A percentile compares a stretch with the other conserved stretches of the same genome.
These are phyloP conservation scores for Raffaelea deltoideospora DNA, from an alignment of 2,329 filamentous ascomycete species.

Conservation along the genomic window DNA sequence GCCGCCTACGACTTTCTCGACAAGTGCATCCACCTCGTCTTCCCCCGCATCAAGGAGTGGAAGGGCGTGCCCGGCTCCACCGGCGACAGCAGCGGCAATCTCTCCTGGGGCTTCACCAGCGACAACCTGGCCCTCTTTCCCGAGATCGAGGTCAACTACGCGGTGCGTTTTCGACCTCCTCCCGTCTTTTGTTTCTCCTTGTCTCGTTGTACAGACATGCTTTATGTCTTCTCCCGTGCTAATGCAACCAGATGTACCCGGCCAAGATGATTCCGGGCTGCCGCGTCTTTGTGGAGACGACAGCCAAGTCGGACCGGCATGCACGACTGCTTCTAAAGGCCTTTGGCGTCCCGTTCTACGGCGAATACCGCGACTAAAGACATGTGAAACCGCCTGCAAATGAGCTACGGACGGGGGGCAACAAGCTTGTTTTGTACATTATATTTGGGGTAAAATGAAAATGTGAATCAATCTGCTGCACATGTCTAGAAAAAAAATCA, in stretches of 20 bases:
- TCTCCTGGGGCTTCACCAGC: slow-evolving; percentile 64
- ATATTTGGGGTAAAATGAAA: slow-evolving; percentile 1
- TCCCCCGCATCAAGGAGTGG: slow-evolving; percentile 96
- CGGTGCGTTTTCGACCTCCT: slow-evolving; percentile 43
- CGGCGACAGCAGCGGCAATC: slow-evolving; percentile 78
- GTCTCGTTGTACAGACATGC: no score
- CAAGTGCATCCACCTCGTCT: slow-evolving; percentile 76
- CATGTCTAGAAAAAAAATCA: no score
- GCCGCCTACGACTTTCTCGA: slow-evolving; percentile 81
- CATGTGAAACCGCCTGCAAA: no score
- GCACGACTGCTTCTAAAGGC: slow-evolving; percentile 60
- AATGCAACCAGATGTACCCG: slow-evolving; percentile 36
- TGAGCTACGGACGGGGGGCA: not conserved
- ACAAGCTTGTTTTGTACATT: not conserved
- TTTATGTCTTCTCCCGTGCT: slow-evolving; percentile 9
- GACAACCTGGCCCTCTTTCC: slow-evolving; percentile 75
- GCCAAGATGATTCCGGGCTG: slow-evolving; percentile 68
- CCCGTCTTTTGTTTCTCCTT: not conserved
- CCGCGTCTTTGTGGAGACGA: slow-evolving; percentile 71
- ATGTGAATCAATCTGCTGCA: no score
- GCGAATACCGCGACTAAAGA: slow-evolving; percentile 21
- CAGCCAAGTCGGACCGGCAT: slow-evolving; percentile 71
- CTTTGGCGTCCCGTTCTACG: slow-evolving; percentile 68
- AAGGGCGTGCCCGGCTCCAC: slow-evolving; percentile 50
- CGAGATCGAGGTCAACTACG: slow-evolving; percentile 88